Base-by-base conservation (phyloP, 768 basidiomycete genomes). In the Dictyophora rubrovolvata region DNA sequence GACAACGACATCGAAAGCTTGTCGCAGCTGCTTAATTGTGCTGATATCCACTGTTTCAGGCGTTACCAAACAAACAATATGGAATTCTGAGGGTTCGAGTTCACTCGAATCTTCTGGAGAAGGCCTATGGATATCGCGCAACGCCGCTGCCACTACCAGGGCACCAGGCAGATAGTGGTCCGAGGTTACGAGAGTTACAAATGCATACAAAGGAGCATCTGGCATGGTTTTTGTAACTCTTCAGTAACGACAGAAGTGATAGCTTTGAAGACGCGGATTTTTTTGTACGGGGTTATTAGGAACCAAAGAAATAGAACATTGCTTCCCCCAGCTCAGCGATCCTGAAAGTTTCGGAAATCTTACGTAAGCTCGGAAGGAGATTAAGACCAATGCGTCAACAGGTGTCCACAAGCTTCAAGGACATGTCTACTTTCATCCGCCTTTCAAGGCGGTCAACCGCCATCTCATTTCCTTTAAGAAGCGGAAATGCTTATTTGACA, bases 161-260 rank as follows among this genome's bases (percentile, higher is more conserved):
- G 89, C 93, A 56, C 96, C 96, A 35, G 92, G 91, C 55, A 98
- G 85, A 74, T 99, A 99, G 23, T 79, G 77, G 69, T 94, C 87
- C 34, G 93, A 91, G 58, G 95, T 93, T 66, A 98, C 74, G 64
- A 99, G 87, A 47, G 95, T 91, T 65, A 87, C 91, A 71, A 96
- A 90, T 66, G 90, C 91, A 79, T 81, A 85, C 70, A 75, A 76
- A 22, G 54, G 59, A 6, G 53, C 37, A 48, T 35, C 22, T 54
- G 50, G 12, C 50, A 51, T 51, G 50, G 12, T 34, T 22, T 51
- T 28, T 28, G 28, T 7, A 22, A 14, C 21, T 8, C 16, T 16
- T 51, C 20, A 51, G 28, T 4, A 16, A 51, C 50, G 14, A 42
- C 12, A 42, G 42, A 42, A 28, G 28, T 28, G 28, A 28, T 28